Evolutionary conservation across 768 basidiomycete species (phyloP), one percentile per base, ranked within the genome.

Genomic region (Boletus fagicola): DNA sequence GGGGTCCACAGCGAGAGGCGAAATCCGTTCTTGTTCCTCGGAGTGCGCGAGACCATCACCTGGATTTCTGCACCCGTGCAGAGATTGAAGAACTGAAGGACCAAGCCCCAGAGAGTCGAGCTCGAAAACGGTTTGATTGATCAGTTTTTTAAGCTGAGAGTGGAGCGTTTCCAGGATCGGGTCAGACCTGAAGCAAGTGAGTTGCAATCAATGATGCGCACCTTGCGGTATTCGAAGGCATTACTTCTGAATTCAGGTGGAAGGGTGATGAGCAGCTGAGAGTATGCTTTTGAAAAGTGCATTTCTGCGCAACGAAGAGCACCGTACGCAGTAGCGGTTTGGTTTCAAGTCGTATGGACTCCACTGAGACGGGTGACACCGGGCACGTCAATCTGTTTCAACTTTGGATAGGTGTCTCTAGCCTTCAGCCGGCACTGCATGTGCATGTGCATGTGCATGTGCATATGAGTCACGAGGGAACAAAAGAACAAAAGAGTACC

Each of bases 141-240:
- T 94, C 31, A 95, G 75, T 64, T 90, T 93, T 75, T 98, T 97
- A 54, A 98, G 84, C 90, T 96, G n/a, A 8, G 63, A 7, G 13
- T 36, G 4, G 28, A 15, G 18, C 12, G 36, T n/a, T 36, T 42
- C 31, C 31, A 22, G 36, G 36, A 10, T 46, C 30, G 39, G 13
- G 16, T n/a, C 18, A 5, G 36, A 28, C 16, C 5, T n/a, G 35
- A 11, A 35, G 16, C 15, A 24, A 38, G 31, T 1, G 36, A 13
- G 22, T 8, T n/a, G 16, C 18, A 7, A 13, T 26, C 40, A 6
- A 46, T 18, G 16, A n/a, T 3, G 1, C 56, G 13, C 31, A 90
- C 91, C 77, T 87, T 85, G 33, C 90, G 80, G 68, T 97, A 97
- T 67, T 94, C 85, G 53, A 97, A 88, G 1, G 90, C 86, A 68